Evolutionary conservation across 208 protist species (phyloP).

Genomic region (Acanthamoeba royreba): DNA sequence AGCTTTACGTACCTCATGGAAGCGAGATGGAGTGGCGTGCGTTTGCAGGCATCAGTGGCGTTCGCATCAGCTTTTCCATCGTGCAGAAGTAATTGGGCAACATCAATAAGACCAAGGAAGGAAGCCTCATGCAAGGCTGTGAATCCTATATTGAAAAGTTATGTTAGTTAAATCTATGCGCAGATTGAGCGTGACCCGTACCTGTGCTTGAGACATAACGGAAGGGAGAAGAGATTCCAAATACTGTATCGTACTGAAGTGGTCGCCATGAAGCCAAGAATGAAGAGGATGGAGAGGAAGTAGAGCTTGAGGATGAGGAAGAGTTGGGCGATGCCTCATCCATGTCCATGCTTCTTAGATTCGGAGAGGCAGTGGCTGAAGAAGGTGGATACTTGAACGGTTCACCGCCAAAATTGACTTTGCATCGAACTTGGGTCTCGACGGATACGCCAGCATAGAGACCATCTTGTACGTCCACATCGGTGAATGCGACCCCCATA

Average conservation of each 20-base stretch:
- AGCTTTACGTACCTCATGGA: not conserved
- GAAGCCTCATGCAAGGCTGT: not conserved
- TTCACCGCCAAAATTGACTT: not conserved
- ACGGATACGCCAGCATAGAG: constrained; percentile 10
- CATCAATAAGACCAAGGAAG: not conserved
- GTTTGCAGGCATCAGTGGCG: not conserved
- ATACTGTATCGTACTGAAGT: not conserved
- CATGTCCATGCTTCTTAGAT: not conserved
- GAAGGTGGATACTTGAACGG: not conserved
- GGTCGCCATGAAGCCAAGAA: not conserved
- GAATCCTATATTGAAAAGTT: no score
- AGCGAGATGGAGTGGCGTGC: not conserved
- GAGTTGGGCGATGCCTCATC: not conserved
- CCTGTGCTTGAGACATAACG: not conserved
- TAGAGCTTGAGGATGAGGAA: no score
- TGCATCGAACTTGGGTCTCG: not conserved
- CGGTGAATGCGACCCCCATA: not conserved
- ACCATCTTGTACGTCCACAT: not conserved
- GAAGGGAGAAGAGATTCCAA: not conserved
- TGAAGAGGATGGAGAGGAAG: not conserved
- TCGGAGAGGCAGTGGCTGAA: not conserved
- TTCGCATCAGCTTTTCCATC: not conserved
- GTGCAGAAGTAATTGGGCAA: not conserved
- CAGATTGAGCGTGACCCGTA: not conserved
- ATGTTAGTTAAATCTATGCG: no score